A percentile compares a stretch with the other conserved stretches of the same genome.
phyloP scores from a whole-genome alignment of 192 early-diverging fungal species.

The Backusella sp. region DNA sequence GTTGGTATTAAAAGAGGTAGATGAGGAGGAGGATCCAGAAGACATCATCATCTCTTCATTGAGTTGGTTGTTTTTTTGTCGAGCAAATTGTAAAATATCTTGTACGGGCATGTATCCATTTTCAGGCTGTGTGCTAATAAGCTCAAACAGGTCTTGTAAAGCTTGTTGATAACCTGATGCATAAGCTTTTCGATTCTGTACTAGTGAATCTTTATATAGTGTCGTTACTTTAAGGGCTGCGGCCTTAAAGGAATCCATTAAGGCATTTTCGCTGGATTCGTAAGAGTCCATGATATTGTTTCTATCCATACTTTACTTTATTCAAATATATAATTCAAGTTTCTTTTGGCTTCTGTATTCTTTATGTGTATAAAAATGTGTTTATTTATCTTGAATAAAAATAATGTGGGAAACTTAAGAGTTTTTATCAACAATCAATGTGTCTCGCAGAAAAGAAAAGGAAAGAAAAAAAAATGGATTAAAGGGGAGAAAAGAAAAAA shows the following conservation, averaged over 20 bases:
- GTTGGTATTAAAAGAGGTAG: constrained; percentile 6
- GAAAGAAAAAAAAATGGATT: background rate
- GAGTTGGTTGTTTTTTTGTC: constrained; percentile 34
- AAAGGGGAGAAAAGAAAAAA: constrained; percentile 1
- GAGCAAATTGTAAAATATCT: constrained; percentile 36
- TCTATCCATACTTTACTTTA: background rate
- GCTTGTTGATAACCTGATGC: constrained; percentile 52
- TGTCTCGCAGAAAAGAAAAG: background rate
- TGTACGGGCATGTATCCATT: constrained; percentile 32
- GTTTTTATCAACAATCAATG: background rate
- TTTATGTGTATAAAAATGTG: background rate
- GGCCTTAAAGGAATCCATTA: constrained; percentile 52
- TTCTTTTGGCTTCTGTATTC: too few species aligned
- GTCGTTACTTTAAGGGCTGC: constrained; percentile 51
- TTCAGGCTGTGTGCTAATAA: constrained; percentile 46
- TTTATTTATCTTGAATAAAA: background rate
- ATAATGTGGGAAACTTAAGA: background rate
- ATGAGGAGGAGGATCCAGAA: background rate
- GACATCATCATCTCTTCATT: constrained; percentile 22
- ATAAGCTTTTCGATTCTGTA: constrained; percentile 47
- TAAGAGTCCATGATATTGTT: constrained; percentile 30
- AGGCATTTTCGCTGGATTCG: constrained; percentile 46
- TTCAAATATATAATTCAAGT: background rate
- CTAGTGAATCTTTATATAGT: constrained; percentile 55
- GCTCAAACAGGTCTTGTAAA: constrained; percentile 49